Evolutionary conservation across 768 basidiomycete genomes (phyloP), one percentile per base, ranked within the genome.

Genomic region (Trametes meyenii): DNA sequence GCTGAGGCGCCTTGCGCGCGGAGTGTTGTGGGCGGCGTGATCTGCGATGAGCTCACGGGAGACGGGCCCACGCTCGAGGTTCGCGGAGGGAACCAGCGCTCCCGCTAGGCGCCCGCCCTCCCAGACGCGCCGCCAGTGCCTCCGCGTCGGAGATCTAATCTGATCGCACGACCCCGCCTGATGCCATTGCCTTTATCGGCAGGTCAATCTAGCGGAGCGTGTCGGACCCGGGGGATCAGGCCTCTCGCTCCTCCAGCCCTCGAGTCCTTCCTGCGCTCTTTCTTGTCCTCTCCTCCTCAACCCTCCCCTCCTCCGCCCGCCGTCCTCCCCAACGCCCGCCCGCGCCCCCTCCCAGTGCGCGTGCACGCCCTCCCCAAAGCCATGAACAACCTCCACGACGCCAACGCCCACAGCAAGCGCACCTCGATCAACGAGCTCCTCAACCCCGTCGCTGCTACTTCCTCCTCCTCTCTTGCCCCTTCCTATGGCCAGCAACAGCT

Each of bases 341-440:
- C 56, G 66, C 45, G 45, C 45, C 13, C 53, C 23, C 64, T 64
- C 40, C 40, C 29, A 4, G 12, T 19, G 42, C 43, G 26, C 43
- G 26, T 7, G n/a, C 29, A 33, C 16, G 12, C 40, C 8, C 7
- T 3, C 16, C 33, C 48, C 5, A 43, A 36, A 33, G 54, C 51
- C 55, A 55, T 77, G 71, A 79, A 79, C 71, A 75, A 75, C 63
- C 66, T 74, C 63, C 79, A 81, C 55, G 80, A 82, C 71, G 67
- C 63, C 19, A 69, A 67, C 50, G 67, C 64, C 42, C 75, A 77
- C 65, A 62, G 50, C 65, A 81, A 81, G 69, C 79, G 80, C 40
- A 82, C 80, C 3, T 81, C 81, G 51, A 81, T 81, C 72, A 79
- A 73, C 65, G 77, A 81, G 62, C 76, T 81, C 14, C 79, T 81